Conservation (phyloP, 495 filamentous ascomycete species). For the Penicillium odoratum region DNA sequence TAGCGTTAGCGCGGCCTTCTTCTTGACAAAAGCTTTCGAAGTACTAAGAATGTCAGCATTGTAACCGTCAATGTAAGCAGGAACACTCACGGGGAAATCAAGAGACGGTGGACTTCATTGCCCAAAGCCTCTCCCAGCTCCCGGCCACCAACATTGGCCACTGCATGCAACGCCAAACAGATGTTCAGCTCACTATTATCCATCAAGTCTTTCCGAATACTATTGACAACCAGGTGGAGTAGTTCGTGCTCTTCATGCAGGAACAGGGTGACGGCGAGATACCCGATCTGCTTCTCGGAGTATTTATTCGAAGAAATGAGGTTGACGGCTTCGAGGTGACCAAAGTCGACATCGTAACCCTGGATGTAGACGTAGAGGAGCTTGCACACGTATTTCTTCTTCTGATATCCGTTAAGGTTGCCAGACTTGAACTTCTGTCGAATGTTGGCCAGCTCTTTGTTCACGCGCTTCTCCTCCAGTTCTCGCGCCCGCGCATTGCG, state of each 20-base stretch:
- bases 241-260: constrained; percentile 97
- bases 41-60: constrained; percentile 56
- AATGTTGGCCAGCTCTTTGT: constrained; percentile 99
- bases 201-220: constrained; percentile 92
- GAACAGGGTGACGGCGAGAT: constrained; percentile 95
- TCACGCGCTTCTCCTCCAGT: constrained; percentile 97
- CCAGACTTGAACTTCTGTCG: constrained; percentile 76
- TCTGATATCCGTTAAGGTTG: constrained; percentile 90
- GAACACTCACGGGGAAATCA: constrained; percentile 89
- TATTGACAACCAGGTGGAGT: constrained; percentile 95
- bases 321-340: constrained; percentile 96
- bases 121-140: constrained; percentile 98
- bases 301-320: constrained; percentile 96
- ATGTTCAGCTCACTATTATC: constrained; percentile 97
- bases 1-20: constrained; percentile 97
- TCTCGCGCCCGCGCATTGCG: constrained; percentile 93
- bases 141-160: constrained; percentile 93
- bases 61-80: constrained; percentile 1
- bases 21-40: constrained; percentile 97
- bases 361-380: constrained; percentile 99
- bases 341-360: constrained; percentile 99
- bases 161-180: constrained; percentile 96
- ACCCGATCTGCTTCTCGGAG: constrained; percentile 99
- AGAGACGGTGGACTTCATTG: constrained; percentile 85
- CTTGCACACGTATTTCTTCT: constrained; percentile 99